Conservation (phyloP, 2,329 filamentous ascomycete genomes). For the Fusarium decemcellulare region DNA sequence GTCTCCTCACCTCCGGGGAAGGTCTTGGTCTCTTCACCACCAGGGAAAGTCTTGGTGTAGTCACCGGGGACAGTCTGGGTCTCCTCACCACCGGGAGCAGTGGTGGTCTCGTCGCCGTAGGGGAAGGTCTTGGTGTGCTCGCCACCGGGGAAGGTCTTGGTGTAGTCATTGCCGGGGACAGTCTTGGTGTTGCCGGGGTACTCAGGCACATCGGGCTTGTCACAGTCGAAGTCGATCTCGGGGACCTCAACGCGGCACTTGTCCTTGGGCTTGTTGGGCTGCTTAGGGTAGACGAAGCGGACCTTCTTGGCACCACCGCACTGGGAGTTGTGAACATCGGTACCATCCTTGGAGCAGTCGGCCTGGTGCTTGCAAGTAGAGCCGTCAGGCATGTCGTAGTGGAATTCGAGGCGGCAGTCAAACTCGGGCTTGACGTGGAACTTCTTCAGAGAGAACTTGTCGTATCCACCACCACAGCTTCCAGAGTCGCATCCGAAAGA, state of each 20-base stretch:
- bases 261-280: constrained; percentile 65
- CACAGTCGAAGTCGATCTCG: constrained; percentile 82
- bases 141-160: constrained; percentile 9
- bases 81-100: constrained; percentile 17
- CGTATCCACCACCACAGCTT: constrained; percentile 46
- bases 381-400: constrained; percentile 89
- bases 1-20: constrained; percentile 24
- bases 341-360: constrained; percentile 76
- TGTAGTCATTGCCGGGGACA: constrained; percentile 31
- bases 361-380: constrained; percentile 84
- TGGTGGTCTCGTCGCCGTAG: constrained; percentile 2
- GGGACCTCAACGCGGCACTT: constrained; percentile 81
- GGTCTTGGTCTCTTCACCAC: constrained; percentile 9
- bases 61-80: constrained; percentile 38
- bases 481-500: constrained; percentile 65
- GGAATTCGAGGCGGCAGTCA: constrained; percentile 85
- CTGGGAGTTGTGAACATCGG: constrained; percentile 84
- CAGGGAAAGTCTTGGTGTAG: constrained; percentile 30
- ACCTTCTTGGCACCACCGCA: constrained; percentile 93
- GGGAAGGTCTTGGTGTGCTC: constrained; percentile 18
- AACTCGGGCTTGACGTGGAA: constrained; percentile 82
- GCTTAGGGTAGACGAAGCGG: constrained; percentile 75
- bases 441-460: constrained; percentile 81
- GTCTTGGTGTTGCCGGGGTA: constrained; percentile 38
- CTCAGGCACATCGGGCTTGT: constrained; percentile 46